phyloP scores from a whole-genome alignment of 768 basidiomycete species.

The Pulveroboletus frians region DNA sequence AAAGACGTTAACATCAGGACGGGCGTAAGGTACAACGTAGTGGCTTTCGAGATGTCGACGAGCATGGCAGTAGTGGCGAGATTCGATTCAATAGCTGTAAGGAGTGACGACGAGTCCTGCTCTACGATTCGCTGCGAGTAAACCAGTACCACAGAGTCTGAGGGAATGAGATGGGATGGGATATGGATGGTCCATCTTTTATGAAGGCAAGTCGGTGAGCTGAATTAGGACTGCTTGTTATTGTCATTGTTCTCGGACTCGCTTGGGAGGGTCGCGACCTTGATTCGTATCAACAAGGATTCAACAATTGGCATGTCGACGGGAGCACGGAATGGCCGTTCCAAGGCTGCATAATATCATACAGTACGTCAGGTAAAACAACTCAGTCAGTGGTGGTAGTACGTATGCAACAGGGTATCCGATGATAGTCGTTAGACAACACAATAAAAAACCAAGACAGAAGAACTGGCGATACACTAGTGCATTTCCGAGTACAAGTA shows the following conservation, averaged over 20 bases:
- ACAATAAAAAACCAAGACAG: slow-evolving; percentile 26
- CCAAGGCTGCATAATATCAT: slow-evolving; percentile 18
- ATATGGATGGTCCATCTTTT: slow-evolving; percentile 11
- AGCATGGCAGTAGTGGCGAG: slow-evolving; percentile 45
- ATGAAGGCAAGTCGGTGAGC: slow-evolving; percentile 1
- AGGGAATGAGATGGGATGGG: background rate
- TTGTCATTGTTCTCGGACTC: slow-evolving; percentile 18
- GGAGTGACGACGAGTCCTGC: slow-evolving; percentile 17
- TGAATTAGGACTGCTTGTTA: slow-evolving; percentile 10
- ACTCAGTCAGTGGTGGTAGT: slow-evolving; percentile 28
- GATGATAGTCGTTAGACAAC: slow-evolving; percentile 23
- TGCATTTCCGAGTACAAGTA: slow-evolving; percentile 20
- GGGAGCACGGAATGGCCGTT: background rate
- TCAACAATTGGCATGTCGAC: slow-evolving; percentile 4
- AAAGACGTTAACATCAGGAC: slow-evolving; percentile 60
- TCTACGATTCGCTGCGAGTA: slow-evolving; percentile 18
- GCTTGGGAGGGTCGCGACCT: background rate
- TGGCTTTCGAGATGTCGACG: slow-evolving; percentile 60
- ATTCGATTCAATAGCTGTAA: background rate
- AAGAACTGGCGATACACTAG: slow-evolving; percentile 27
- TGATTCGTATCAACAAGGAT: slow-evolving; percentile 2
- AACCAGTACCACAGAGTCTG: slow-evolving; percentile 18
- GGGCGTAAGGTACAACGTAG: slow-evolving; percentile 64
- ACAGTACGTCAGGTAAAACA: slow-evolving; percentile 25
- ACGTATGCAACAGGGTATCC: slow-evolving; percentile 36